Evolutionary conservation across 1,139 yeast species (phyloP).

Genomic region (Geotrichum cucujoidarum): DNA sequence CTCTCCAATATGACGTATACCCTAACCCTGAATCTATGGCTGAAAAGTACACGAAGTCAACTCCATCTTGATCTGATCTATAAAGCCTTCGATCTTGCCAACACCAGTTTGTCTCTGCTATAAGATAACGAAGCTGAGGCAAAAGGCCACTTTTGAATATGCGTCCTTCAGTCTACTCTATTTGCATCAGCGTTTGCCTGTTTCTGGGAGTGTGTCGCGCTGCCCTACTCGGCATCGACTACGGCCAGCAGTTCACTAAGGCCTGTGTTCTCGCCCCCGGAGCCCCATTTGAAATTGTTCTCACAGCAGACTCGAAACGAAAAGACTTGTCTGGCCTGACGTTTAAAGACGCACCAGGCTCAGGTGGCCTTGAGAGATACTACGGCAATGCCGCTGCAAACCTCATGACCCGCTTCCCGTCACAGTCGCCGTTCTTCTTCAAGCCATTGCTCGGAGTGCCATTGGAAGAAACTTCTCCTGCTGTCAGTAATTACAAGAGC

Average conservation of each 20-base stretch:
- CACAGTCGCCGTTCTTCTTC: conserved; percentile 58
- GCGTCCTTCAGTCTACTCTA: not conserved
- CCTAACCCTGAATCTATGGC: no score
- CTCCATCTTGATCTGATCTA: not conserved
- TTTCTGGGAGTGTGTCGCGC: conserved; percentile 18
- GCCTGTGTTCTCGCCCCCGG: conserved; percentile 90
- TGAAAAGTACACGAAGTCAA: no score
- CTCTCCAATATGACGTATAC: no score
- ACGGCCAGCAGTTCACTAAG: conserved; percentile 84
- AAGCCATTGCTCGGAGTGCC: conserved; percentile 69
- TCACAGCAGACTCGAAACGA: conserved; percentile 87
- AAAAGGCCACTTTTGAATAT: not conserved
- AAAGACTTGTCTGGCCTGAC: conserved; percentile 80
- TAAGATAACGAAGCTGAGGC: not conserved
- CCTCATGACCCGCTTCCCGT: conserved; percentile 69
- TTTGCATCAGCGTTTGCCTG: not conserved
- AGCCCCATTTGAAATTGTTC: conserved; percentile 76
- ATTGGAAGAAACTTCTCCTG: conserved; percentile 39
- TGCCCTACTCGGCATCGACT: conserved; percentile 83
- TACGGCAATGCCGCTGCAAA: conserved; percentile 77
- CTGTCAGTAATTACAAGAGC: conserved; percentile 43
- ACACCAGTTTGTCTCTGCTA: not conserved
- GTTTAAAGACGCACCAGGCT: conserved; percentile 43
- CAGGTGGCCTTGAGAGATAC: conserved; percentile 55
- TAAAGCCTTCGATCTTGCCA: no score